Base-by-base conservation (phyloP, 2,329 filamentous ascomycete genomes). In the Pseudopyrenochaeta lycopersici region DNA sequence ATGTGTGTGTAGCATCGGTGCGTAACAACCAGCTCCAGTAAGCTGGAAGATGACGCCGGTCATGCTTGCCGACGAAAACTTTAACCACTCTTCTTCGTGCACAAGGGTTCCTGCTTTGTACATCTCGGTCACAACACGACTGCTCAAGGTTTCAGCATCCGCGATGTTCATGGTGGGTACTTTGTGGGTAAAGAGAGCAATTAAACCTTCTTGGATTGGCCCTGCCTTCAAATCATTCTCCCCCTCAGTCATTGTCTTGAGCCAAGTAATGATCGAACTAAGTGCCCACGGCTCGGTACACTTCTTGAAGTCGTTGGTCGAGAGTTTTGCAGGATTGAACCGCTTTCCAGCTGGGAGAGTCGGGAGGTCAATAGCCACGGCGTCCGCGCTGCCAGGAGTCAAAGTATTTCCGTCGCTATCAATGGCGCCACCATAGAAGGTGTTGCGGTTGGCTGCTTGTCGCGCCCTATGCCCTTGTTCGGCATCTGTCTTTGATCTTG, bases 111-210 rank as follows among this genome's bases (percentile, higher is more conserved):
- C 89, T 7, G 89, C 87, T 20, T 85, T 83, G 61, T 94, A 85
- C 91, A 99, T 95, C 41, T 88, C 85, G 49, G 87, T 82, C 2
- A 96, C 88, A 0, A 97, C 90, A 35, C 86, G 87, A 53, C 86
- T 85, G 57, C 91, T 91, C 46, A 99, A 81, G 1, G 88, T 89
- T 73, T 99, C 95, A 0, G 95, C 95, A 80, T 99, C 96, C 5
- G 94, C 93, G 36, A 95, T 94, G 66, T 99, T 98, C 92, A 99
- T 97, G 0, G 92, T 99, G 0, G 95, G 93, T 0, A 99, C 92
- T 76, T 97, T 98, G 77, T 91, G 86, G 1, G 91, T 96, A 74
- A 99, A 98, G 6, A 99, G 81, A 27, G 88, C 90, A 36, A 97
- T 88, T 36, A 99, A 82, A 2, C 91, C 93, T 63, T 98, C 93